Evolutionary conservation across 2,329 filamentous ascomycete genomes (phyloP), one percentile per base, ranked within the genome.

Genomic region (Fusarium oligoseptatum): DNA sequence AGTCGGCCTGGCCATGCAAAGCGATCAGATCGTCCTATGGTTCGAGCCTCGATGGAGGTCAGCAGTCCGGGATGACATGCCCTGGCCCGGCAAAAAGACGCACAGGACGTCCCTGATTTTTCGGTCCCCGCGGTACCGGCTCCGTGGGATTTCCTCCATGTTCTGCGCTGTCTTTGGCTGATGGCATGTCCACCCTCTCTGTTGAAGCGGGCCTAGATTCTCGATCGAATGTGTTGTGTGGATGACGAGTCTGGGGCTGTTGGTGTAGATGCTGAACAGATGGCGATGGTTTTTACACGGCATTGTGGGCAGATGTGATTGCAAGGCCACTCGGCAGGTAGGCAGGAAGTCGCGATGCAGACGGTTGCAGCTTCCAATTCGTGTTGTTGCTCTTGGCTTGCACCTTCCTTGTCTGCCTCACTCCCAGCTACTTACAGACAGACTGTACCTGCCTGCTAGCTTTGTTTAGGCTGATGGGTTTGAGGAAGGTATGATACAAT

Each of bases 1-100:
- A 66, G 68, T 67, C 65, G 72, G 71, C 50, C 63, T 68, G 72
- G 71, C 50, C 63, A 62, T 72, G 70, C 67, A 73, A 67, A 60
- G 58, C 60, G 56, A 76, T 67, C 64, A 64, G 68, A 76, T 71
- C 61, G 73, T 67, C 64, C 69, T 60, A 60, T 77, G 71, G 76
- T 74, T 68, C 68, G 69, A 72, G 76, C 67, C 55, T 70, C 32
- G 60, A 55, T 55, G 50, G 50, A 68, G 60, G 72, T 73, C 67
- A 76, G 64, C 67, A 67, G 69, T 39, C 64, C 62, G 68, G 64
- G 64, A 71, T 70, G 48, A 66, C 62, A 70, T 69, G 50, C 72
- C 68, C 60, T 48, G 50, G 11, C 36, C 62, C 72, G 65, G 70
- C 37, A 64, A 62, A 57, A 71, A 74, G 48, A 67, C 57, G 36